Evolutionary conservation across 768 basidiomycete species (phyloP).

Genomic region (Mycena latifolia): DNA sequence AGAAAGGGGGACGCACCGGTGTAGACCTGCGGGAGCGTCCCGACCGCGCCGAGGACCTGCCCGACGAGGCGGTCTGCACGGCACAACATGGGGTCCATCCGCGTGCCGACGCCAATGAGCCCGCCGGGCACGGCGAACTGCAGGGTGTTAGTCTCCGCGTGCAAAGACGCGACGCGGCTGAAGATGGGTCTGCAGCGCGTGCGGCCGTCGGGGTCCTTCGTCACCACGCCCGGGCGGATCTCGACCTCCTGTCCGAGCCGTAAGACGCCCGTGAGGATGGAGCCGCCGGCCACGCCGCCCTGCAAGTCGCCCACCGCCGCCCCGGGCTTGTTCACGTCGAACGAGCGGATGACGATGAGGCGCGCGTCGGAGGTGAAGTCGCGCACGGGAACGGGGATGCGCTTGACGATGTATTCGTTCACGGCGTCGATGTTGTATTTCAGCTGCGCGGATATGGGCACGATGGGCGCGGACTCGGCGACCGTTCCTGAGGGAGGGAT

Average conservation of each 20-base stretch:
- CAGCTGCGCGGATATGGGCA: constrained; percentile 98
- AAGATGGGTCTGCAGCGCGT: constrained; percentile 96
- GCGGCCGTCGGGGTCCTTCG: constrained; percentile 91
- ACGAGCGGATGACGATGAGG: constrained; percentile 98
- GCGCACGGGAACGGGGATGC: constrained; percentile 93
- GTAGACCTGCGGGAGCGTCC: constrained; percentile 94
- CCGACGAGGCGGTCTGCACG: constrained; percentile 97
- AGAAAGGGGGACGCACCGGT: constrained; percentile 64
- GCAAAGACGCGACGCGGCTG: constrained; percentile 89
- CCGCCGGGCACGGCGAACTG: constrained; percentile 98
- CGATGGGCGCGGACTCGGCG: constrained; percentile 96
- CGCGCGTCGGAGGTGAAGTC: constrained; percentile 93
- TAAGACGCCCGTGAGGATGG: constrained; percentile 93
- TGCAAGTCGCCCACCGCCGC: constrained; percentile 97
- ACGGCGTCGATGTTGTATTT: constrained; percentile 99
- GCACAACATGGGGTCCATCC: constrained; percentile 96
- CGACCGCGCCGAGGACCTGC: constrained; percentile 95
- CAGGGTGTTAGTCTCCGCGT: constrained; percentile 95
- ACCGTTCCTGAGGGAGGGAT: constrained; percentile 97
- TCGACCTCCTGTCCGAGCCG: constrained; percentile 94
- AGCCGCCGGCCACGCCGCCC: constrained; percentile 98
- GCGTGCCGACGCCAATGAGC: constrained; percentile 97
- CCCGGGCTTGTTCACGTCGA: constrained; percentile 99
- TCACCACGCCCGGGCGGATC: constrained; percentile 97
- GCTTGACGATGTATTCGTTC: constrained; percentile 97